These are phyloP conservation scores for Wickerhamiella brachini DNA, from an alignment of 805 yeast genomes.

Conservation along the genomic window DNA sequence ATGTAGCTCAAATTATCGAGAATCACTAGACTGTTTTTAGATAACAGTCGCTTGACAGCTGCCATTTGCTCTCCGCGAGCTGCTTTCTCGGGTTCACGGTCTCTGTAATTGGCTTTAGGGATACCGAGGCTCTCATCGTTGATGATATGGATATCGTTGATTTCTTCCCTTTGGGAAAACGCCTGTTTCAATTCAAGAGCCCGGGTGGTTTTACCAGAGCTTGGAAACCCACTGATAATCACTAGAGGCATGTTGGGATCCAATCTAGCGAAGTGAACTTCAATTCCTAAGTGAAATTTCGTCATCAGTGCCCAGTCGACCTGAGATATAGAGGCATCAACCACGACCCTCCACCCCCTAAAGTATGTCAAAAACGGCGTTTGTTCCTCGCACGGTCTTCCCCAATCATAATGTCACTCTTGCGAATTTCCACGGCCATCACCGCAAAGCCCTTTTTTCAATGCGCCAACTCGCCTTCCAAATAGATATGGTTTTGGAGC, in stretches of 20 bases:
- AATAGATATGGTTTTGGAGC: conserved; percentile 67
- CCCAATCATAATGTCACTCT: conserved; percentile 58
- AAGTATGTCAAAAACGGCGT: conserved; percentile 17
- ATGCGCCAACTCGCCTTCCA: conserved; percentile 63
- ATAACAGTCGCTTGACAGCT: conserved; percentile 72
- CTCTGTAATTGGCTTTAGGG: conserved; percentile 49
- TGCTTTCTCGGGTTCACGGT: conserved; percentile 63
- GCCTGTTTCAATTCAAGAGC: conserved; percentile 40
- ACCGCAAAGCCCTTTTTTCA: conserved; percentile 56
- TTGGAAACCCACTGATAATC: conserved; percentile 72
- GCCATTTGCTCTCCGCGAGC: conserved; percentile 76
- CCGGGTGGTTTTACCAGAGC: conserved; percentile 69
- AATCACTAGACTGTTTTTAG: conserved; percentile 58
- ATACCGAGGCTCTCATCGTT: conserved; percentile 71
- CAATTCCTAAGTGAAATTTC: background rate
- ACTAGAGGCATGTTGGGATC: conserved; percentile 91
- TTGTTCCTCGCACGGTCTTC: conserved; percentile 57
- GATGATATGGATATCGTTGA: conserved; percentile 51
- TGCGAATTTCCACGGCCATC: conserved; percentile 86
- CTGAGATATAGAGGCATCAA: too few species aligned
- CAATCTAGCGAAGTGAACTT: too few species aligned
- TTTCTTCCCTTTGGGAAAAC: conserved; percentile 38
- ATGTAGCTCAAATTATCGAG: conserved; percentile 80
- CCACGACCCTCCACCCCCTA: too few species aligned
- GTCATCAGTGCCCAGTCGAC: background rate